Percentiles rank a stretch among this genome's conserved stretches.
Conservation (phyloP, 2,329 filamentous ascomycete species). For the Didymella glomerata region DNA sequence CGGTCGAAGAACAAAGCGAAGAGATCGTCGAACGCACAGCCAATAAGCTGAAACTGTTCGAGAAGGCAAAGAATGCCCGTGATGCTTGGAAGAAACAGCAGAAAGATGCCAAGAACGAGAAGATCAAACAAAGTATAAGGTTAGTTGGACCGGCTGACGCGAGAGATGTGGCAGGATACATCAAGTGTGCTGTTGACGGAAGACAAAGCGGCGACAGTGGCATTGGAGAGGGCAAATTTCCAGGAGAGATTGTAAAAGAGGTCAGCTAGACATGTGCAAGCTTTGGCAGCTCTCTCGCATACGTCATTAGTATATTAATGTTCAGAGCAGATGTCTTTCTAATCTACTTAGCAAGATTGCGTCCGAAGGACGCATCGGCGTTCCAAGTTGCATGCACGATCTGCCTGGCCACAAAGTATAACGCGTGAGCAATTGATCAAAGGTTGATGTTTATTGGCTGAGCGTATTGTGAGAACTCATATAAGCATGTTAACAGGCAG, state of each 20-base stretch:
- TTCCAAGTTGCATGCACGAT: too few relatives aligned
- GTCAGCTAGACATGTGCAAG: neutral
- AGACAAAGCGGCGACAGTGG: slow-evolving; percentile 7
- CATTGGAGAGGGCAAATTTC: neutral
- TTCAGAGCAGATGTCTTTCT: too few relatives aligned
- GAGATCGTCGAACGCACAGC: neutral
- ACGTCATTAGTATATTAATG: neutral
- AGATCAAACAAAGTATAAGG: slow-evolving; percentile 44
- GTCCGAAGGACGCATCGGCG: too few relatives aligned
- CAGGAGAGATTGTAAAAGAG: neutral
- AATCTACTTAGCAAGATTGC: too few relatives aligned
- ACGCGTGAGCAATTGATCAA: too few relatives aligned
- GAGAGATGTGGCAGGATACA: slow-evolving; percentile 27
- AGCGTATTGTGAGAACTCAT: too few relatives aligned
- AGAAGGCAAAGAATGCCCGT: slow-evolving; percentile 35
- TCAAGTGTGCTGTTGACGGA: slow-evolving; percentile 16
- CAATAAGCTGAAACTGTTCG: slow-evolving; percentile 16
- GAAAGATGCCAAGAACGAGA: slow-evolving; percentile 35
- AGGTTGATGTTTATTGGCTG: too few relatives aligned
- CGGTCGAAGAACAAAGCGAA: neutral
- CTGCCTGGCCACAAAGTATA: too few relatives aligned
- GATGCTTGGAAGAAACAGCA: slow-evolving; percentile 35
- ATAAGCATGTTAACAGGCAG: too few relatives aligned
- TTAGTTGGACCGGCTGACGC: slow-evolving; percentile 44
- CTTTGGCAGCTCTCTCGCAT: neutral